Percentiles rank a stretch among this genome's conserved stretches.
phyloP scores from a whole-genome alignment of 2,329 filamentous ascomycete genomes.

The Colletotrichum sublineola region DNA sequence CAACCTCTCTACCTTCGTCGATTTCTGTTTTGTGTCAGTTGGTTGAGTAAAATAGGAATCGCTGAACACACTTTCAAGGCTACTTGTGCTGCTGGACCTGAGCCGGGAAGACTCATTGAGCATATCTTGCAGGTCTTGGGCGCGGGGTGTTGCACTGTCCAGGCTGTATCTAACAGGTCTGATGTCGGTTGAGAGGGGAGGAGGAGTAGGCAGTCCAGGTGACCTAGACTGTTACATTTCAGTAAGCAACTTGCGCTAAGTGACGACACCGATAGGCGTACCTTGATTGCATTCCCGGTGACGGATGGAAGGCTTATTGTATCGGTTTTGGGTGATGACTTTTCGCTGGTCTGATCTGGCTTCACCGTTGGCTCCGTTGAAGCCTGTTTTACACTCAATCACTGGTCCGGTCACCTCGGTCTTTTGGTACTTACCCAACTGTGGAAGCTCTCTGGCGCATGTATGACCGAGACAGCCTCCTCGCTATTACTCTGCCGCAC shows the following conservation, averaged over 20 bases:
- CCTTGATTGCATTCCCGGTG: slow-evolving; percentile 54
- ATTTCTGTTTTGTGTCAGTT: slow-evolving; percentile 62
- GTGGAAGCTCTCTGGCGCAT: slow-evolving; percentile 86
- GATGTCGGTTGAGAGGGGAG: slow-evolving; percentile 82
- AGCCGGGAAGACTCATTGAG: slow-evolving; percentile 67
- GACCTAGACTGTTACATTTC: slow-evolving; percentile 49
- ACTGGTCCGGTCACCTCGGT: neutral
- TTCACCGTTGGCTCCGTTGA: slow-evolving; percentile 56
- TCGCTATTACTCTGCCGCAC: slow-evolving; percentile 74
- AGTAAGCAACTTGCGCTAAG: neutral
- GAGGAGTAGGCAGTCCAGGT: slow-evolving; percentile 69
- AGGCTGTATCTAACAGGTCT: slow-evolving; percentile 74
- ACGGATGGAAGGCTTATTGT: slow-evolving; percentile 53
- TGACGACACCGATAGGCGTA: slow-evolving; percentile 43
- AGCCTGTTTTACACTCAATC: slow-evolving; percentile 53
- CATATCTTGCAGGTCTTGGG: slow-evolving; percentile 85
- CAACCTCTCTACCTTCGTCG: slow-evolving; percentile 65
- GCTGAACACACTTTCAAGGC: slow-evolving; percentile 76
- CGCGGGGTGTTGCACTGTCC: slow-evolving; percentile 82
- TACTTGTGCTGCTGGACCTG: slow-evolving; percentile 78
- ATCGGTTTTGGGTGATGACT: slow-evolving; percentile 55
- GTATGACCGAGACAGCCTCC: slow-evolving; percentile 90
- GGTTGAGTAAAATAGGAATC: neutral
- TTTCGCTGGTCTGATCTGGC: slow-evolving; percentile 52
- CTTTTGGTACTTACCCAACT: slow-evolving; percentile 74